A percentile compares a stretch with the other conserved stretches of the same genome.
Evolutionary conservation across 1,284 basidiomycete genomes (phyloP).

Genomic region (Trametes versicolor): DNA sequence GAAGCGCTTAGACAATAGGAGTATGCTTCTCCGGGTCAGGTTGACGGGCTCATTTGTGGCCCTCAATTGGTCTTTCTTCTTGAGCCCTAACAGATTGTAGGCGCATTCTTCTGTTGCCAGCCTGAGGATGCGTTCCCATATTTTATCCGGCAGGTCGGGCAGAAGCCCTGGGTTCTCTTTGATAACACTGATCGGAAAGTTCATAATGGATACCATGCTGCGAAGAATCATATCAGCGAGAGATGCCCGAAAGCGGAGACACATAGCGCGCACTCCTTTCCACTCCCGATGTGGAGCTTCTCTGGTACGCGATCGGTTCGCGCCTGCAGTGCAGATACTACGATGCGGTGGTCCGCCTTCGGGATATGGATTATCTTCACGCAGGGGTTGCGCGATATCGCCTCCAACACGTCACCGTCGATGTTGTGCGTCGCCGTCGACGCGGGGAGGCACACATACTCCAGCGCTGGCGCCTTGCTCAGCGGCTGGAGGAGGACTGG

Average conservation of each 20-base stretch:
- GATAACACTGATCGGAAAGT: neutral
- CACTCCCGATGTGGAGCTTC: neutral
- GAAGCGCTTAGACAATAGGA: too few relatives aligned
- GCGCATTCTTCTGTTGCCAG: neutral
- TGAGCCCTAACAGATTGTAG: too few relatives aligned
- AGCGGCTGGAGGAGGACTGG: neutral
- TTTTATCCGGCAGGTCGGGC: neutral
- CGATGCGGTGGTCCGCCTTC: neutral
- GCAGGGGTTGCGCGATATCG: too few relatives aligned
- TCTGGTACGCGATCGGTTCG: neutral
- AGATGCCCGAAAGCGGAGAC: too few relatives aligned
- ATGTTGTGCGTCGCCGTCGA: neutral
- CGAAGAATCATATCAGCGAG: too few relatives aligned
- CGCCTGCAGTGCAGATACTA: neutral
- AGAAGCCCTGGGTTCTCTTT: neutral
- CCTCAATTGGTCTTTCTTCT: too few relatives aligned
- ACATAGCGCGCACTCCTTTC: neutral
- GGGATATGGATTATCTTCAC: neutral
- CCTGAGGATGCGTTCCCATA: neutral
- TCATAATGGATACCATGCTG: neutral
- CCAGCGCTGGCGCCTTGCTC: constrained; percentile 1
- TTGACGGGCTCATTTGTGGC: too few relatives aligned
- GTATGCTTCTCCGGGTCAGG: too few relatives aligned
- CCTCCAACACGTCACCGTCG: neutral
- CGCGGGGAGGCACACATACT: neutral